Base-by-base conservation (phyloP, 768 basidiomycete species). In the Lactifluus hygrophoroides region DNA sequence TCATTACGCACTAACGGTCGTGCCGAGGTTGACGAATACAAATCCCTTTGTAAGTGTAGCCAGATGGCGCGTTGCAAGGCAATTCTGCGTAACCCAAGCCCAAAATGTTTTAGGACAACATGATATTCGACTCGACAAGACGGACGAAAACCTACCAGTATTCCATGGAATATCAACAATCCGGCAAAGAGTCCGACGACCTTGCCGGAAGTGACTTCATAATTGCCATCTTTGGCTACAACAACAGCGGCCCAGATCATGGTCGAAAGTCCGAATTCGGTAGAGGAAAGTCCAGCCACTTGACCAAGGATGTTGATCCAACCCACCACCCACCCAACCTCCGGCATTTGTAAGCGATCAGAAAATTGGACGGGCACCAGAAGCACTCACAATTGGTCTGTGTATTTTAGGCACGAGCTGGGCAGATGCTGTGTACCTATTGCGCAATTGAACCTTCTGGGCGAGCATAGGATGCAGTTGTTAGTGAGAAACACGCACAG, bases 241-340 rank as follows among this genome's bases (percentile, higher is more conserved):
- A 76, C 78, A 34, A 85, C 85, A 3, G 89, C 89, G n/a, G 83
- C 83, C 75, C 85, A 80, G 40, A 89, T 86, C 88, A 88, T 90
- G 67, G 77, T 80, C 21, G 85, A 77, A 21, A 89, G 76, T 27
- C 89, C 90, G 66, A 90, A 92, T 69, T 92, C 89, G 0, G 89
- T 92, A 2, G 88, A 91, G 7, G 90, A 86, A 49, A 92, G 76
- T 28, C 91, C 91, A 13, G 90, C 89, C 56, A 90, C 81, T 71
- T 92, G 90, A 35, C 88, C 88, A 16, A 90, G 79, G 42, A 90
- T 82, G 67, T 92, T 92, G 44, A 92, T 76, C 88, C 88, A 90
- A 49, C 88, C 88, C 17, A 89, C 87, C 10, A 87, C 71, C 86
- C 86, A 88, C 28, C 86, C 86, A 35, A 88, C 77, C 81, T 83